Conservation (phyloP, 2,329 filamentous ascomycete genomes). For the Periconia sp. region DNA sequence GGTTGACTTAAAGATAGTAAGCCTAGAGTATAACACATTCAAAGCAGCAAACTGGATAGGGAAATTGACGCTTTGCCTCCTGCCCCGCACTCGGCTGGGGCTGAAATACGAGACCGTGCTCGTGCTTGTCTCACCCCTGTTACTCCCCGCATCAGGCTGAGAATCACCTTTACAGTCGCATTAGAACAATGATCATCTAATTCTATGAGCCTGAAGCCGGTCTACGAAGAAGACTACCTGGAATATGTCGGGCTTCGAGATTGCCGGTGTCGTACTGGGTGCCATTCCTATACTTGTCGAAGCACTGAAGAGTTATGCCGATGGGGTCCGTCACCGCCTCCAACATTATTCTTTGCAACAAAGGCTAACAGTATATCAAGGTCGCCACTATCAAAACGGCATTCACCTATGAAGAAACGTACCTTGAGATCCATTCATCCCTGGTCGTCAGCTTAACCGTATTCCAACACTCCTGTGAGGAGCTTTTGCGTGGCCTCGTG, state of each 20-base stretch:
- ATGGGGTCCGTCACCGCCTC: conserved; percentile 2
- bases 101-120: not conserved
- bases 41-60: too few species aligned
- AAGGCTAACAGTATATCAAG: not conserved
- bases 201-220: not conserved
- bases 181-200: not conserved
- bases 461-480: conserved; percentile 4
- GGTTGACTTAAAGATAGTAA: not conserved
- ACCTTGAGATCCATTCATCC: conserved; percentile 1
- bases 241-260: conserved; percentile 16
- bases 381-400: conserved; percentile 3
- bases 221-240: not conserved
- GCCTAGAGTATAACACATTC: not conserved
- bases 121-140: not conserved
- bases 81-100: not conserved
- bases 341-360: not conserved
- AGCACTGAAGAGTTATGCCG: conserved; percentile 10
- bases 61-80: not conserved
- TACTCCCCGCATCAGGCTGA: not conserved
- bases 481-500: conserved; percentile 1
- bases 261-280: conserved; percentile 17
- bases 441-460: not conserved
- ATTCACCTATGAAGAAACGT: conserved; percentile 1
- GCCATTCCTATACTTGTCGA: conserved; percentile 7
- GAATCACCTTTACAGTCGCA: not conserved